These are phyloP conservation scores for Taxawa tesnikishii DNA, from an alignment of 2,329 filamentous ascomycete genomes.

Conservation along the genomic window DNA sequence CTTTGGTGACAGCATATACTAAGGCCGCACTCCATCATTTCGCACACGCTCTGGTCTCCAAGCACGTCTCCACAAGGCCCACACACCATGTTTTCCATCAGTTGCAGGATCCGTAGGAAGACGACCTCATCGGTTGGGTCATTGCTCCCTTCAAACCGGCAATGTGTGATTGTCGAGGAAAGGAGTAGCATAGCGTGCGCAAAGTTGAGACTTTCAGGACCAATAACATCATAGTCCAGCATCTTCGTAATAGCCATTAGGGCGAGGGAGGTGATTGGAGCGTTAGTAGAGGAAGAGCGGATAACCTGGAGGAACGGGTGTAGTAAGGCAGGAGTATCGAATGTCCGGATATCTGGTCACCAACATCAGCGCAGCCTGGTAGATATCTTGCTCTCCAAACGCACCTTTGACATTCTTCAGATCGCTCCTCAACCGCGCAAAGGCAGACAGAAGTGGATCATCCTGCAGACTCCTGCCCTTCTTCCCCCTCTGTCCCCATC, in stretches of 20 bases:
- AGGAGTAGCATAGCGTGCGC: constrained; percentile 87
- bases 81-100: constrained; percentile 98
- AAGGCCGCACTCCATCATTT: constrained; percentile 97
- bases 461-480: constrained; percentile 96
- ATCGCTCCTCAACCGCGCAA: constrained; percentile 79
- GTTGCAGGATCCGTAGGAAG: constrained; percentile 79
- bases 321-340: constrained; percentile 80
- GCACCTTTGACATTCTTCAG: constrained; percentile 72
- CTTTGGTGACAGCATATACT: constrained; percentile 94
- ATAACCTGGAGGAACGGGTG: constrained; percentile 96
- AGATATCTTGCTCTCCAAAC: constrained; percentile 5
- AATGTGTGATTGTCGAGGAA: constrained; percentile 91
- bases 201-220: constrained; percentile 71
- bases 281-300: constrained; percentile 88
- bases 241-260: constrained; percentile 93
- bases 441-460: constrained; percentile 90
- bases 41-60: constrained; percentile 96
- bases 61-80: constrained; percentile 83
- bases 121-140: constrained; percentile 93
- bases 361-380: background rate
- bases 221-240: constrained; percentile 86
- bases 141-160: constrained; percentile 93
- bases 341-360: constrained; percentile 63
- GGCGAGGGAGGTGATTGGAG: constrained; percentile 89
- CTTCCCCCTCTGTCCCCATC: constrained; percentile 90